Percentiles rank a stretch among this genome's conserved stretches.
These are phyloP conservation scores for Colletotrichum endophyticum DNA, from an alignment of 2,329 filamentous ascomycete species.

Conservation along the genomic window DNA sequence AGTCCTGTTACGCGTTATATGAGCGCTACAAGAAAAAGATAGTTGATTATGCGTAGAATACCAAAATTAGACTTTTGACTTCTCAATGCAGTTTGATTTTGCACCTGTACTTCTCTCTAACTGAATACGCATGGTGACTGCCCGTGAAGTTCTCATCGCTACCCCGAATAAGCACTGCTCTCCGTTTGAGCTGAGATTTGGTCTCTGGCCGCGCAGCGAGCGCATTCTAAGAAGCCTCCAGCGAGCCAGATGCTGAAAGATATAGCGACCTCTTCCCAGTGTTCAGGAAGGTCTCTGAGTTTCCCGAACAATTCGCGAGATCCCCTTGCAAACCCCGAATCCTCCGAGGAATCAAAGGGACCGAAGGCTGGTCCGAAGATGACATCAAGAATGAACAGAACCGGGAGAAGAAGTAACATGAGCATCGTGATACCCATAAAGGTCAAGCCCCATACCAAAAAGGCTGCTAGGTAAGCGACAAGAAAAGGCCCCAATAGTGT, in stretches of 20 bases:
- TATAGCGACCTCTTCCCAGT: neutral
- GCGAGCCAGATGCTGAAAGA: neutral
- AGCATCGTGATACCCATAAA: neutral
- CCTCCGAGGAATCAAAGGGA: neutral
- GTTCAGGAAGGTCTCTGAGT: neutral
- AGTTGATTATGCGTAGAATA: neutral
- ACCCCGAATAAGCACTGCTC: neutral
- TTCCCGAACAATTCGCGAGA: no score
- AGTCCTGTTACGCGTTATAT: neutral
- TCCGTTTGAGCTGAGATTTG: neutral
- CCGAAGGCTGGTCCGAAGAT: neutral
- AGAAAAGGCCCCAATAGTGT: neutral
- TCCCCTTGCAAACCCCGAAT: neutral
- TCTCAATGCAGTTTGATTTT: neutral
- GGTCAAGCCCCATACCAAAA: neutral
- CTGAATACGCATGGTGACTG: no score
- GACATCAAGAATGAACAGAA: neutral
- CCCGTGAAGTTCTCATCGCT: neutral
- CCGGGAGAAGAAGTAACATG: neutral
- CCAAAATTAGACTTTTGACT: neutral
- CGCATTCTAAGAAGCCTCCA: neutral
- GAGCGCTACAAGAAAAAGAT: rapidly evolving
- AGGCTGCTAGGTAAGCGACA: neutral
- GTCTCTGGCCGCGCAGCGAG: neutral
- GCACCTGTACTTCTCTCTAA: no score